phyloP scores from a whole-genome alignment of 768 basidiomycete genomes.

The Imleria badia region DNA sequence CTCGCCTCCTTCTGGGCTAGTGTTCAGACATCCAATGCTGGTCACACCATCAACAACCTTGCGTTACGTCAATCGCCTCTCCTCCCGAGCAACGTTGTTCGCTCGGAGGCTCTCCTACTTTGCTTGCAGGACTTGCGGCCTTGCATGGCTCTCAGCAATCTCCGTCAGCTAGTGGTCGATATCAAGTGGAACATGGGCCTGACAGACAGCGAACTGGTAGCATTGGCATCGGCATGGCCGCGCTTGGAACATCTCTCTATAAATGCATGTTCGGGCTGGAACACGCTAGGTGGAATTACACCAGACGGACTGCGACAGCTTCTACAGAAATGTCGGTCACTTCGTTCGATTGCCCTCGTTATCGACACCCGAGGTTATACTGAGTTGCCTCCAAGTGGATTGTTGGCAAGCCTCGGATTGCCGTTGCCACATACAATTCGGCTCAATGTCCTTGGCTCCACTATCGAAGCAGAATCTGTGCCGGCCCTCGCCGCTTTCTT shows the following conservation, averaged over 20 bases:
- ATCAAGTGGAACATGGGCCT: not conserved
- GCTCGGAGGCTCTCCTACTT: no score
- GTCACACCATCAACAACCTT: not conserved
- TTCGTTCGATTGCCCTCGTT: not conserved
- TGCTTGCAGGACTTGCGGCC: constrained; percentile 1
- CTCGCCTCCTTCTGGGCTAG: not conserved
- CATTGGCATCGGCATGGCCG: constrained; percentile 7
- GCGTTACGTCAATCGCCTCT: not conserved
- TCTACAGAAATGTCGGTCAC: no score
- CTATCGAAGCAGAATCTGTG: not conserved
- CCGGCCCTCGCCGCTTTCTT: not conserved
- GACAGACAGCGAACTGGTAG: not conserved
- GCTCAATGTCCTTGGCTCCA: not conserved
- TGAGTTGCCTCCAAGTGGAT: no score
- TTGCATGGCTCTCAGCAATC: not conserved
- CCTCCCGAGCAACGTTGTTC: no score
- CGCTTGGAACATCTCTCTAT: not conserved
- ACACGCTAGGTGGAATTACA: constrained; percentile 1
- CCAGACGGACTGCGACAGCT: not conserved
- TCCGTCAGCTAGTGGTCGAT: not conserved
- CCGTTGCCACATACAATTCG: not conserved
- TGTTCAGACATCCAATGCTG: not conserved
- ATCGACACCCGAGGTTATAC: not conserved
- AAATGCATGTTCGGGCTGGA: constrained; percentile 6
- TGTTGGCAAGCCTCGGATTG: not conserved